phyloP scores from a whole-genome alignment of 768 basidiomycete species.

The Phylloporus arenicola region DNA sequence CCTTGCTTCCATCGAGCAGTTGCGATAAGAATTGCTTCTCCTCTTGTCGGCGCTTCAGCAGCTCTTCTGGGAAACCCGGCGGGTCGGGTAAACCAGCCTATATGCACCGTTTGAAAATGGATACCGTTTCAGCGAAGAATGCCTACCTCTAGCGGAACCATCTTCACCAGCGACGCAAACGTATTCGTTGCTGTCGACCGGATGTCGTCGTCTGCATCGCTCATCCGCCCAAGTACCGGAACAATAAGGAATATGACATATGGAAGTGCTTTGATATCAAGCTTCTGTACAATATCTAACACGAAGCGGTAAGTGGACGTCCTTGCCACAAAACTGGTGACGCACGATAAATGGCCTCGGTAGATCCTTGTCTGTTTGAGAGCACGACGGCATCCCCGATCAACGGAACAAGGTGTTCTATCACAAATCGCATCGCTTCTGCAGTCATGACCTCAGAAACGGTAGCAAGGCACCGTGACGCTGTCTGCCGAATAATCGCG shows the following conservation, averaged over 20 bases:
- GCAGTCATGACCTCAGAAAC: slow-evolving; percentile 82
- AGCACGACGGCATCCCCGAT: slow-evolving; percentile 73
- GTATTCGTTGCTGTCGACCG: slow-evolving; percentile 94
- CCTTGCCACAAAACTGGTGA: slow-evolving; percentile 11
- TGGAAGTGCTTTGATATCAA: slow-evolving; percentile 92
- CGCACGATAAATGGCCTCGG: slow-evolving; percentile 89
- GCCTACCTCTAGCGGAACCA: slow-evolving; percentile 92
- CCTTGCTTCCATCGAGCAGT: no score
- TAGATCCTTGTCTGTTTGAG: slow-evolving; percentile 80
- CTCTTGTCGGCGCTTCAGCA: slow-evolving; percentile 76
- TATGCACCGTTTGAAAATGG: neutral
- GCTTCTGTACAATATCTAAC: slow-evolving; percentile 81
- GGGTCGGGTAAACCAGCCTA: slow-evolving; percentile 97
- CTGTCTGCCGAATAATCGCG: slow-evolving; percentile 85
- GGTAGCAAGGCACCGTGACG: slow-evolving; percentile 82
- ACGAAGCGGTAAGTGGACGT: slow-evolving; percentile 11
- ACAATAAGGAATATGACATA: slow-evolving; percentile 97
- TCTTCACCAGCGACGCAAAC: slow-evolving; percentile 94
- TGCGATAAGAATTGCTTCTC: slow-evolving; percentile 92
- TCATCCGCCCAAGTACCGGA: slow-evolving; percentile 95
- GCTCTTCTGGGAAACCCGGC: slow-evolving; percentile 81
- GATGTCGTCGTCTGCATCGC: slow-evolving; percentile 86
- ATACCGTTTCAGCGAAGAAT: neutral
- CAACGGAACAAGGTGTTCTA: slow-evolving; percentile 76
- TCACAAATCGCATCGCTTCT: slow-evolving; percentile 85